Conservation (phyloP, 2,329 filamentous ascomycete species). For the Aureobasidium zeae region DNA sequence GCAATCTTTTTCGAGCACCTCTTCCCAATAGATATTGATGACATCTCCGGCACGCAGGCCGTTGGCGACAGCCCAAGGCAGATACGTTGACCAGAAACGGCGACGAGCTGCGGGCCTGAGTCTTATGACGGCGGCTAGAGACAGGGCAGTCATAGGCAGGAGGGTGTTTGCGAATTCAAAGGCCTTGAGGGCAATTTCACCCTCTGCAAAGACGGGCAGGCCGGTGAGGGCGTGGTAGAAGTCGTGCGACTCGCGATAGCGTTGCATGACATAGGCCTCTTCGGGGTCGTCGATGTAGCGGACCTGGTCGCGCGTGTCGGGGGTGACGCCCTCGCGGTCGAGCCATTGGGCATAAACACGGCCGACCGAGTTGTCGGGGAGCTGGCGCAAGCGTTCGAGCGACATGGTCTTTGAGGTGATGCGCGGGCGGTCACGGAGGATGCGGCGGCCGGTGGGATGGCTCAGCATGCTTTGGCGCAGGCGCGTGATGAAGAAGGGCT, state of each 20-base stretch:
- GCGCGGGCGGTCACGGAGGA: slow-evolving; percentile 80
- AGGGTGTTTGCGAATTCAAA: slow-evolving; percentile 95
- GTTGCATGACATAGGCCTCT: slow-evolving; percentile 96
- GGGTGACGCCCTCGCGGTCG: slow-evolving; percentile 86
- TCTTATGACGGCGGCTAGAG: slow-evolving; percentile 60
- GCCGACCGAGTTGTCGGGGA: slow-evolving; percentile 68
- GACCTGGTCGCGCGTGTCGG: slow-evolving; percentile 74
- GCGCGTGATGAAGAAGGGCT: slow-evolving; percentile 88
- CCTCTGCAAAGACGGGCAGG: slow-evolving; percentile 83
- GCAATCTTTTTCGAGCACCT: slow-evolving; percentile 78
- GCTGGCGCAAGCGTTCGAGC: slow-evolving; percentile 58
- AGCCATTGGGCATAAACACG: slow-evolving; percentile 80
- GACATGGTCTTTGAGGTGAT: slow-evolving; percentile 66
- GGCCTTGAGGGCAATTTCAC: slow-evolving; percentile 92
- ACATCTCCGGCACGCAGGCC: slow-evolving; percentile 68
- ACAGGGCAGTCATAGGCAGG: slow-evolving; percentile 88
- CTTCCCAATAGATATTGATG: slow-evolving; percentile 97
- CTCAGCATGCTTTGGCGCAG: slow-evolving; percentile 88
- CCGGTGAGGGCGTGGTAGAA: slow-evolving; percentile 95
- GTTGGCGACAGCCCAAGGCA: slow-evolving; percentile 86
- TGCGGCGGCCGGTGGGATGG: slow-evolving; percentile 73
- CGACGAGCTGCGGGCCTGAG: slow-evolving; percentile 55
- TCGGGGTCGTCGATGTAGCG: slow-evolving; percentile 91
- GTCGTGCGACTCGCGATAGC: slow-evolving; percentile 94
- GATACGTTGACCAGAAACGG: slow-evolving; percentile 64